Evolutionary conservation across 73 alveolate species (phyloP).

Genomic region (Uronychia binucleata): DNA sequence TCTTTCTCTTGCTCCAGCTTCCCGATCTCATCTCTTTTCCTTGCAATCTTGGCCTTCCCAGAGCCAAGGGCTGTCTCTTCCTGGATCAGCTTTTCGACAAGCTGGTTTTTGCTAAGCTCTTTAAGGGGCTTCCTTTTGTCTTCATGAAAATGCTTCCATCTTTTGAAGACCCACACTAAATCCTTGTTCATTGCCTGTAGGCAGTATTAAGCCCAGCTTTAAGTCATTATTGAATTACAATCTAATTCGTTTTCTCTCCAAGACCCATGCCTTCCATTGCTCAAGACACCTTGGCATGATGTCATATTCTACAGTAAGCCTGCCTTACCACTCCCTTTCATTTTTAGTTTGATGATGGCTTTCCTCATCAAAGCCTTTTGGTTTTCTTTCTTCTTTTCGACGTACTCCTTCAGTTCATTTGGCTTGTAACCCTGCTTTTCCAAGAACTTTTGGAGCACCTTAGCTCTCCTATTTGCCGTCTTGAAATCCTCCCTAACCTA

Average conservation of each 20-base stretch:
- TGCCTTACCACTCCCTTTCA: slow-evolving; percentile 6
- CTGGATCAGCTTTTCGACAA: slow-evolving; percentile 26
- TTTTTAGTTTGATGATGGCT: slow-evolving; percentile 33
- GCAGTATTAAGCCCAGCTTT: not conserved
- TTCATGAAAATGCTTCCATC: slow-evolving; percentile 38
- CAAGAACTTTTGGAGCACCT: slow-evolving; percentile 29
- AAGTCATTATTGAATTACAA: not conserved
- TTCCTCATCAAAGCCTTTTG: slow-evolving; percentile 32
- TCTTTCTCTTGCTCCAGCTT: slow-evolving; percentile 40
- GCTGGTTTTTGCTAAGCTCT: slow-evolving; percentile 28
- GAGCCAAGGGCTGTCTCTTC: slow-evolving; percentile 49
- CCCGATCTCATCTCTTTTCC: slow-evolving; percentile 35
- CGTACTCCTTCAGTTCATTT: slow-evolving; percentile 21
- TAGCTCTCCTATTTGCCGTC: slow-evolving; percentile 25
- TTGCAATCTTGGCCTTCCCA: slow-evolving; percentile 3
- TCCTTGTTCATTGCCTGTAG: slow-evolving; percentile 33
- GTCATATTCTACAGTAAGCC: slow-evolving; percentile 5
- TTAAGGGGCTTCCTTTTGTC: not conserved
- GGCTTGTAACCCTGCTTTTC: slow-evolving; percentile 24
- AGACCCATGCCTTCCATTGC: slow-evolving; percentile 49
- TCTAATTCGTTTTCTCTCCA: slow-evolving; percentile 15
- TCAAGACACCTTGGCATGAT: slow-evolving; percentile 50
- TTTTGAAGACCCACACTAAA: slow-evolving; percentile 33
- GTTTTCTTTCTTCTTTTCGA: slow-evolving; percentile 18
- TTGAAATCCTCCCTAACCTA: slow-evolving; percentile 38